Conservation (phyloP, 768 basidiomycete species). For the Russula earlei region DNA sequence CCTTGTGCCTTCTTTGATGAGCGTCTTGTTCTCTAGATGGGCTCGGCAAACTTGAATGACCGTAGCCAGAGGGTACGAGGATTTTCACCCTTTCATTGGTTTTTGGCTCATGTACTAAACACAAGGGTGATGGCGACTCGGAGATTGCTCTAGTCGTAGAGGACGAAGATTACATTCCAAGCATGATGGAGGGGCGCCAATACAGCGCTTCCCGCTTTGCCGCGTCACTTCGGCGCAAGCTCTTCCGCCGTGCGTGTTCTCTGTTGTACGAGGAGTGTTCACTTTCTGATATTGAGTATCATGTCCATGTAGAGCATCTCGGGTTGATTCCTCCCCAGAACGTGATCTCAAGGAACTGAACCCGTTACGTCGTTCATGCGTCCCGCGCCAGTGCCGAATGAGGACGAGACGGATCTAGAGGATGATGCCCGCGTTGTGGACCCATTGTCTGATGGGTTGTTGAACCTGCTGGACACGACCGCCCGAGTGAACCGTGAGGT, state of each 20-base stretch:
- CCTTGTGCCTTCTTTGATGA: background rate
- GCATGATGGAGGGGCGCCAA: constrained; percentile 68
- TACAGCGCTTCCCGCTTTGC: constrained; percentile 76
- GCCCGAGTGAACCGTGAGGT: constrained; percentile 76
- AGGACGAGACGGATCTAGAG: constrained; percentile 47
- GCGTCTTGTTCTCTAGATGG: constrained; percentile 58
- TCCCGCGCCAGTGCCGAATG: constrained; percentile 62
- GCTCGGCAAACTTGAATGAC: constrained; percentile 90
- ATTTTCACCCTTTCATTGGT: background rate
- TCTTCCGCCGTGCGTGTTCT: constrained; percentile 59
- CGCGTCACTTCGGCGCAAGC: constrained; percentile 66
- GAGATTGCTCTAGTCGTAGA: constrained; percentile 92
- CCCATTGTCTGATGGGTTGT: constrained; percentile 55
- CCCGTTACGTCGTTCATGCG: constrained; percentile 55
- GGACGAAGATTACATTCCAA: constrained; percentile 67
- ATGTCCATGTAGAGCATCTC: constrained; percentile 54
- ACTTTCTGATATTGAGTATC: constrained; percentile 2
- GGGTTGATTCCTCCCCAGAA: constrained; percentile 75
- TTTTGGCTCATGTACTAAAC: background rate
- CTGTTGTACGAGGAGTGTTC: background rate
- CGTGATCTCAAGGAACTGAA: constrained; percentile 35
- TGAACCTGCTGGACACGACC: constrained; percentile 54
- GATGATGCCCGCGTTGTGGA: constrained; percentile 70
- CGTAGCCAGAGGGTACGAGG: constrained; percentile 56
- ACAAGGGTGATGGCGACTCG: constrained; percentile 86